Percentiles rank a stretch among this genome's conserved stretches.
Conservation (phyloP, 2,329 filamentous ascomycete species). For the Chaetothyriales sp. region DNA sequence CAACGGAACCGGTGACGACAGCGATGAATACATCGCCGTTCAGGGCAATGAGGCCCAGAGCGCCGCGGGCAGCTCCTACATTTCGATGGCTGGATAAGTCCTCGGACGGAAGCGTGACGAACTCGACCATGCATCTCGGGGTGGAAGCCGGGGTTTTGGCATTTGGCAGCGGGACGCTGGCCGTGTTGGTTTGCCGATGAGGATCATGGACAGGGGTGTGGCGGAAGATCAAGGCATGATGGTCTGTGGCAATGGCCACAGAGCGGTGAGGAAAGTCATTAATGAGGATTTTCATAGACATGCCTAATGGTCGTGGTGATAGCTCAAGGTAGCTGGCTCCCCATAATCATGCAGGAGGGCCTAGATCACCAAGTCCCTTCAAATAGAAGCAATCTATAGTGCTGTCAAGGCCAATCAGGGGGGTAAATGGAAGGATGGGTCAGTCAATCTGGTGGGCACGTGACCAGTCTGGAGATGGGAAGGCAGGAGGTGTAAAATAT, state of each 20-base stretch:
- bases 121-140: slow-evolving; percentile 75
- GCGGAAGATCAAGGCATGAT: slow-evolving; percentile 77
- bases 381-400: neutral
- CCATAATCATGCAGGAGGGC: neutral
- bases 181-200: slow-evolving; percentile 25
- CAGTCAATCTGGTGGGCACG: neutral
- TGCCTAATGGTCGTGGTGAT: slow-evolving; percentile 14
- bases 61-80: slow-evolving; percentile 68
- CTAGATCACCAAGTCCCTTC: neutral
- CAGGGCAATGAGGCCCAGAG: slow-evolving; percentile 72
- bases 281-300: slow-evolving; percentile 64
- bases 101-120: slow-evolving; percentile 47
- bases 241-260: slow-evolving; percentile 67
- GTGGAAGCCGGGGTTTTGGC: slow-evolving; percentile 11
- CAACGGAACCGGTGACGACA: slow-evolving; percentile 64
- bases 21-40: slow-evolving; percentile 78
- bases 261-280: slow-evolving; percentile 76
- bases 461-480: neutral
- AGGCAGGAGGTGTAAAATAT: neutral
- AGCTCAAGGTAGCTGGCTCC: neutral
- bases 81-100: slow-evolving; percentile 63
- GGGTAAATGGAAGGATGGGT: neutral
- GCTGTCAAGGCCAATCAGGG: neutral
- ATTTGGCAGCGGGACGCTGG: slow-evolving; percentile 15
- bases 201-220: slow-evolving; percentile 47